Base-by-base conservation (phyloP, 2,329 filamentous ascomycete species). In the Pseudogymnoascus pannorum region DNA sequence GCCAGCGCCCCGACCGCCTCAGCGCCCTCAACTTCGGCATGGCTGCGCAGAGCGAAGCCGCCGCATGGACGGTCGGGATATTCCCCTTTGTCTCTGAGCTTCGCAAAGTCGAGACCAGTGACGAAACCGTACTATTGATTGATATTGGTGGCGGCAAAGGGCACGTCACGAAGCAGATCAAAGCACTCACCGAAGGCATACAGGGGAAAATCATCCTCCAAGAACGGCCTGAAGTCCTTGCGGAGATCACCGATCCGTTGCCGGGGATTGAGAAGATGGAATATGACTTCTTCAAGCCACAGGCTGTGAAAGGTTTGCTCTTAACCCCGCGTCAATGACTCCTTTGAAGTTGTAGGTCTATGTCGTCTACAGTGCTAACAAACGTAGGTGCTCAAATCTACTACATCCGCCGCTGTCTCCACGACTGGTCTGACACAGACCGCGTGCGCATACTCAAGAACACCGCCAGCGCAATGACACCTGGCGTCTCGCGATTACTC, bases 401-500 rank as follows among this genome's bases (percentile, higher is more conserved):
- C 60, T 75, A 71, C 64, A 65, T 73, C n/a, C 72, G 71, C 48
- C 67, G 66, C 2, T 68, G 76, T 26, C 68, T 77, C 16, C 75
- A 77, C 54, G 75, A 77, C 62, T 77, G 74, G 74, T 67, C 71
- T 0, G 73, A 77, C 44, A 65, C 65, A 12, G 66, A 70, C 5
- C 70, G 70, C 1, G 18, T 65, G 3, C 44, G 63, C 14, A 76
- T 77, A 26, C 64, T 78, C 7, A 63, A 64, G 20, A 68, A 75
- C 9, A 63, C 73, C 11, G 65, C 61, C 5, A 66, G 65, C 14
- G 69, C 67, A 16, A 72, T 76, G 69, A 69, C 65, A 26, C 67
- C 65, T 1, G 68, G 66, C 0, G 66, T 68, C 31, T 70, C 68
- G 1, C 61, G 61, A 1, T 54, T 72, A 9, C 59, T 73, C 2